Percentiles rank a stretch among this genome's conserved stretches.
Conservation (phyloP, 306 rosid species). For the Prunus davidiana region DNA sequence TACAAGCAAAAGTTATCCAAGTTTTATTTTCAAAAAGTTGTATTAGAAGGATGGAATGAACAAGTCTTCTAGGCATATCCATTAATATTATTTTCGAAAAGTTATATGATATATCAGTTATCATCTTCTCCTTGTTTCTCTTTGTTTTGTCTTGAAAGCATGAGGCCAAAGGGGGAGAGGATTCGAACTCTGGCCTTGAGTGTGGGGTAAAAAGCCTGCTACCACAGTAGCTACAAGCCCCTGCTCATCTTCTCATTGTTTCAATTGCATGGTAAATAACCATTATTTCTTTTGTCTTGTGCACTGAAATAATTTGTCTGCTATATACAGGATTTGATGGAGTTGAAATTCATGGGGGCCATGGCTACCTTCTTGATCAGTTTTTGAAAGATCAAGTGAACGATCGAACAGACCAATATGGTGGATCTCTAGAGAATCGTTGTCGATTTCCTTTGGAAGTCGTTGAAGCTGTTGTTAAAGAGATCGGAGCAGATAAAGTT, state of each 20-base stretch:
- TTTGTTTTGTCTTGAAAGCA: too few relatives aligned
- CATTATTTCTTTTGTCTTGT: background rate
- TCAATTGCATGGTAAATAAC: background rate
- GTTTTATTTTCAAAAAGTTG: too few relatives aligned
- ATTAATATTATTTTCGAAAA: too few relatives aligned
- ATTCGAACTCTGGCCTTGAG: background rate
- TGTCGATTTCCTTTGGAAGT: slow-evolving; percentile 61
- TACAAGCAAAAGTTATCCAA: too few relatives aligned
- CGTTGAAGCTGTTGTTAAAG: slow-evolving; percentile 38
- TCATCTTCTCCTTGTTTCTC: too few relatives aligned
- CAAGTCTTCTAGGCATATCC: too few relatives aligned
- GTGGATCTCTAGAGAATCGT: slow-evolving; percentile 53
- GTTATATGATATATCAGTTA: too few relatives aligned
- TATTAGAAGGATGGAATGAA: too few relatives aligned
- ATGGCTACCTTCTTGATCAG: slow-evolving; percentile 39
- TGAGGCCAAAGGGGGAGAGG: background rate
- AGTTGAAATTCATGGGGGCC: slow-evolving; percentile 45
- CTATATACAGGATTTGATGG: slow-evolving; percentile 40
- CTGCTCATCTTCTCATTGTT: background rate
- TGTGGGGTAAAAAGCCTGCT: background rate
- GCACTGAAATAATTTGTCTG: background rate
- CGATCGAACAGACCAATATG: slow-evolving; percentile 37
- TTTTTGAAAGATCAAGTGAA: slow-evolving; percentile 39
- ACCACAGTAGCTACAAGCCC: background rate
- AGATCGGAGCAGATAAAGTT: slow-evolving; percentile 59